Evolutionary conservation across 495 filamentous ascomycete genomes (phyloP).

Genomic region (Aspergillus hancockii): DNA sequence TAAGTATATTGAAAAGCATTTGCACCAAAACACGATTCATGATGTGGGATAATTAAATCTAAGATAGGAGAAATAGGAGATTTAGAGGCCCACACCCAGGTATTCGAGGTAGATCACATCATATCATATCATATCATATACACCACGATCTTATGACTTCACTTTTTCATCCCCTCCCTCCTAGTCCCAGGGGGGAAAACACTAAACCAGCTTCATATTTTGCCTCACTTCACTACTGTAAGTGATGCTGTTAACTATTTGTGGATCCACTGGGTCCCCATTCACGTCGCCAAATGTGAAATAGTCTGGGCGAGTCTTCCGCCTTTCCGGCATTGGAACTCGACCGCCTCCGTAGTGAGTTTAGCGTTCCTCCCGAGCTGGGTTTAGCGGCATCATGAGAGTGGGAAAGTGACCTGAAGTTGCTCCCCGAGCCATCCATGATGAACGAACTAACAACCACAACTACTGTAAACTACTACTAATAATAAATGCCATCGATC

Average conservation of each 20-base stretch:
- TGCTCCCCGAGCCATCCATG: background rate
- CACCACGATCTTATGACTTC: background rate
- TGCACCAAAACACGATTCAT: too few species aligned
- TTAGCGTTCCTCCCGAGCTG: background rate
- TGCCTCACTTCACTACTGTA: constrained; percentile 2
- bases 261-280: background rate
- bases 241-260: background rate
- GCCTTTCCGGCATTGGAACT: constrained; percentile 7
- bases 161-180: background rate
- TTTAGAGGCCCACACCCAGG: too few species aligned
- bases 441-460: constrained; percentile 2
- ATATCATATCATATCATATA: background rate
- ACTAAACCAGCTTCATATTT: background rate
- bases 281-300: background rate
- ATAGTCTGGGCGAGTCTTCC: constrained; percentile 1
- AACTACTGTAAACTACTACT: constrained; percentile 11
- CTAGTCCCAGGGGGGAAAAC: background rate
- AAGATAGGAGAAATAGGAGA: background rate
- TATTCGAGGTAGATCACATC: background rate
- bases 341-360: constrained; percentile 8
- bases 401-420: constrained; percentile 3
- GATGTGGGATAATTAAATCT: background rate
- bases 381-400: background rate
- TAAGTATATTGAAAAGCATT: too few species aligned
- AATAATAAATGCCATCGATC: constrained; percentile 19